Base-by-base conservation (phyloP, 163 green algal species). In the Scenedesmus sp. region DNA sequence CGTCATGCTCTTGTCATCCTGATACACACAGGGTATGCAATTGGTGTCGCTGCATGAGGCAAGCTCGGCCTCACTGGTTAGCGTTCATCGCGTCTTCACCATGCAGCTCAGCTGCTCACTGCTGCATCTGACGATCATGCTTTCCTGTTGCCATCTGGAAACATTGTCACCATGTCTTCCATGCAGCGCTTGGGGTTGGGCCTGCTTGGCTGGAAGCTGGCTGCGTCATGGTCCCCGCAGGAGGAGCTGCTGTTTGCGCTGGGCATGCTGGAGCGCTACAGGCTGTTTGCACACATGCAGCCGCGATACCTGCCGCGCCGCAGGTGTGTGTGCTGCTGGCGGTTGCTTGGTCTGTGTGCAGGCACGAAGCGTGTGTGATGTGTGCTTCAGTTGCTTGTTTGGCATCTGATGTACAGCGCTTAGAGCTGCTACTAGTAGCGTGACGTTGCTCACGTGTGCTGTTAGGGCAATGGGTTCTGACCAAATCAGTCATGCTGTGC, bases 161-260 rank as follows among this genome's bases (percentile, higher is more conserved):
- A 84, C 76, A 6, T 4, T 55, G 2, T 20, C 26, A 12, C 34
- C 26, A 18, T 55, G 34, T 10, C 16, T 18, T 15, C 1, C 0
- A 46, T 9, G 12, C 81, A 86, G 81, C 18, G 16, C 54, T 20
- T 86, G 7, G 81, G 81, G 8, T 16, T 82, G 4, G 8, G 74
- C 74, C n/a, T 82, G 74, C 74, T 82, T 20, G 74, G 74, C 74
- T 82, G 16, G n/a, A 82, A 82, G 74, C 74, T 56, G n/a, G 13
- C 23, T 20, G 74, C 74, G 13, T 13, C 54, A 52, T 86, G 81
- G 81, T 34, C 16, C 2, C 81, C 81, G 16, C 54, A 62, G 4
- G 81, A 86, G 81, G 81, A 86, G 81, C 54, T 86, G 52, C 54
- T 86, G 81, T 86, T 86, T 15, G 18, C 52, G 15, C 54, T 86